These are phyloP conservation scores for Daldinia decipiens DNA, from an alignment of 495 filamentous ascomycete genomes.

Conservation along the genomic window DNA sequence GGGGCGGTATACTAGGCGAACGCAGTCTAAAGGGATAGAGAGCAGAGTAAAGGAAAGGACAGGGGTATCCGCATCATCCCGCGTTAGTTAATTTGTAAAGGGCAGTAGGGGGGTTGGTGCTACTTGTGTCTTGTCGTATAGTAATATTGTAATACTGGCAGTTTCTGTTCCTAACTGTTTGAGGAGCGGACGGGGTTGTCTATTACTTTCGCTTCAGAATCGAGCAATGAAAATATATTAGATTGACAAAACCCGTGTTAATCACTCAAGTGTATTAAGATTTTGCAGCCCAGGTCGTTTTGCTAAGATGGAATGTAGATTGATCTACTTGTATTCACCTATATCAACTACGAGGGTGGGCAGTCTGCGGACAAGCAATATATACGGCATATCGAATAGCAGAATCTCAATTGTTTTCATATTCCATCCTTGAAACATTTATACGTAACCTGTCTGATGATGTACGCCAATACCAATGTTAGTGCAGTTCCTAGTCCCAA, in stretches of 20 bases:
- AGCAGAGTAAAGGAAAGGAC: conserved; percentile 1
- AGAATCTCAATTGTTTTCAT: background rate
- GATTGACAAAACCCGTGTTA: background rate
- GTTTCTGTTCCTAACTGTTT: background rate
- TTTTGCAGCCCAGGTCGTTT: background rate
- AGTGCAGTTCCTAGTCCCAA: background rate
- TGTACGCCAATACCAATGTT: background rate
- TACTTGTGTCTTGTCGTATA: conserved; percentile 16
- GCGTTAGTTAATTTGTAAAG: conserved; percentile 15
- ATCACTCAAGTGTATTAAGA: background rate
- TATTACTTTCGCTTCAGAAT: conserved; percentile 15
- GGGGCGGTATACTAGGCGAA: conserved; percentile 17
- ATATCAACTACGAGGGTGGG: background rate
- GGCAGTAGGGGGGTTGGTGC: background rate
- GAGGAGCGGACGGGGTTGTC: background rate
- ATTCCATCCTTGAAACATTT: background rate
- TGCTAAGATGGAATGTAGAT: background rate
- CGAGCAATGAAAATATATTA: conserved; percentile 13
- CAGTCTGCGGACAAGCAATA: background rate
- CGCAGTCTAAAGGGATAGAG: background rate
- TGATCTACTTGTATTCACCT: background rate
- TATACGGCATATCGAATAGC: background rate
- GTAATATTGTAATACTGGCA: conserved; percentile 31
- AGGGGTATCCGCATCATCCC: conserved; percentile 12
- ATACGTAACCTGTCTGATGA: background rate